These are phyloP conservation scores for Ganoderma lucidum DNA, from an alignment of 1,284 basidiomycete genomes.

Conservation along the genomic window DNA sequence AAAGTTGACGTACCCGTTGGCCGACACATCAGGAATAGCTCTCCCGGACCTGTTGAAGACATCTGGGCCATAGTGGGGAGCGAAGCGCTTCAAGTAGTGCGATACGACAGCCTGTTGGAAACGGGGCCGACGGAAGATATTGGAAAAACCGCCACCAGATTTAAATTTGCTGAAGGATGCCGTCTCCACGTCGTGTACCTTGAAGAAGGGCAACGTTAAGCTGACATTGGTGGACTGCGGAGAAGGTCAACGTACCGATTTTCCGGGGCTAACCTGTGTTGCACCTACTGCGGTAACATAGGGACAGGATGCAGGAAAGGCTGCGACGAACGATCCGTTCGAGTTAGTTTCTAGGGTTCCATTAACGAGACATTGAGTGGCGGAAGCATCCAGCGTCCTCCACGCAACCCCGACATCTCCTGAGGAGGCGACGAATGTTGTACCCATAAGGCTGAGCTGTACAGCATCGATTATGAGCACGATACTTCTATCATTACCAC, in stretches of 20 bases:
- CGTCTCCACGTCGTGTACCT: slow-evolving; percentile 27
- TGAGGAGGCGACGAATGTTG: slow-evolving; percentile 30
- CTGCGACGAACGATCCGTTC: slow-evolving; percentile 24
- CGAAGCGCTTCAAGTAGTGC: slow-evolving; percentile 25
- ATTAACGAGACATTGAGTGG: slow-evolving; percentile 43
- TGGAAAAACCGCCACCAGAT: slow-evolving; percentile 34
- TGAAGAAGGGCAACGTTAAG: neutral
- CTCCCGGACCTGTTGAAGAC: slow-evolving; percentile 33
- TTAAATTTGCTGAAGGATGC: slow-evolving; percentile 25
- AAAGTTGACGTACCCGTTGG: slow-evolving; percentile 45
- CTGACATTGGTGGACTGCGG: neutral
- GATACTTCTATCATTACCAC: neutral
- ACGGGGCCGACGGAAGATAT: slow-evolving; percentile 26
- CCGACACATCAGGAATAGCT: slow-evolving; percentile 33
- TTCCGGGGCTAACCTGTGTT: slow-evolving; percentile 59
- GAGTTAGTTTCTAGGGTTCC: neutral
- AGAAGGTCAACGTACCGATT: slow-evolving; percentile 42
- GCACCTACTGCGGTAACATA: slow-evolving; percentile 69
- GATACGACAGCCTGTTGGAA: slow-evolving; percentile 29
- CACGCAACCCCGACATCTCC: slow-evolving; percentile 30
- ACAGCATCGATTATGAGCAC: slow-evolving; percentile 27
- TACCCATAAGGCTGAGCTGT: slow-evolving; percentile 30
- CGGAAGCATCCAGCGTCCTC: slow-evolving; percentile 38
- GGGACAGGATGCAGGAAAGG: slow-evolving; percentile 49
- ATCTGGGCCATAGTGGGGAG: slow-evolving; percentile 22